These are phyloP conservation scores for Aspergillus ruber DNA, from an alignment of 2,329 filamentous ascomycete genomes.

Conservation along the genomic window DNA sequence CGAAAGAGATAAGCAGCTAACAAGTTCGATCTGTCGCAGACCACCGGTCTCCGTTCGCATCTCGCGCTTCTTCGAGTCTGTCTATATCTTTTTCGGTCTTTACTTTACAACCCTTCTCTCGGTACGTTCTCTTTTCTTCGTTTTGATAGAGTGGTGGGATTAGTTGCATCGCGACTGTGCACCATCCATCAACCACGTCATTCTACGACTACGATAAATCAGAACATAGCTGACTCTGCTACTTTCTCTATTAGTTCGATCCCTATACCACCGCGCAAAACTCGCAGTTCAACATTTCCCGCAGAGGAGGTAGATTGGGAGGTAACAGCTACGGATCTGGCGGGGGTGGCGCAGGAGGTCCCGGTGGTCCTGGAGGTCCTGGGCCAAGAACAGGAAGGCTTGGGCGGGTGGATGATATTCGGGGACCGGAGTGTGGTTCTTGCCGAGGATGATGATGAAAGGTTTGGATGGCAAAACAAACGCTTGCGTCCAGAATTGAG, in stretches of 20 bases:
- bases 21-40: conserved; percentile 18
- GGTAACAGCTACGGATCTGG: conserved; percentile 16
- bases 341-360: conserved; percentile 22
- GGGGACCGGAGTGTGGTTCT: conserved; percentile 43
- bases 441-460: conserved; percentile 25
- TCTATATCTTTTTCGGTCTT: conserved; percentile 44
- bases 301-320: conserved; percentile 20
- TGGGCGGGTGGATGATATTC: conserved; percentile 43
- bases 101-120: conserved; percentile 46
- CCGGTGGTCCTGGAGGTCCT: conserved; percentile 12
- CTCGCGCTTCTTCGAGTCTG: conserved; percentile 33
- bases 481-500: neutral
- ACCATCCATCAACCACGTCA: too few species aligned
- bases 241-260: conserved; percentile 33
- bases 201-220: neutral
- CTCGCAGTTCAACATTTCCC: conserved; percentile 41
- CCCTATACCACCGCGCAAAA: conserved; percentile 40
- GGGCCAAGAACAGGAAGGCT: conserved; percentile 24
- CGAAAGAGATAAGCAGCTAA: neutral
- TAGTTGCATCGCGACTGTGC: too few species aligned
- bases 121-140: conserved; percentile 23
- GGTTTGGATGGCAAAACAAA: neutral
- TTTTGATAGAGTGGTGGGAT: neutral
- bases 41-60: conserved; percentile 41
- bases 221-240: conserved; percentile 8